Evolutionary conservation across 2,329 filamentous ascomycete genomes (phyloP).

Genomic region (Thielaviopsis punctulata): DNA sequence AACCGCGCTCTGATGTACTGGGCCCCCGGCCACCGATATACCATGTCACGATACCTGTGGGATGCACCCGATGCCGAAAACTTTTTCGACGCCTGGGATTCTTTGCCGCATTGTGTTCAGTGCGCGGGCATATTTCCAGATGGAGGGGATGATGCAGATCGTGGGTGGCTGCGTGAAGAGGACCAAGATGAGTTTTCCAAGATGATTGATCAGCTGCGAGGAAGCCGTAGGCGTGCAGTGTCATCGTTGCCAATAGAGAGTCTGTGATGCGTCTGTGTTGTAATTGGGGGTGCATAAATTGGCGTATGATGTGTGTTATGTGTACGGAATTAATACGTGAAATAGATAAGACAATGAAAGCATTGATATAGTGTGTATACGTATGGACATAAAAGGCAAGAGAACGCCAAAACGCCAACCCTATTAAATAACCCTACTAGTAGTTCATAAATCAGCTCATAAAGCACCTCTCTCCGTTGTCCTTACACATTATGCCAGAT

Average conservation of each 20-base stretch:
- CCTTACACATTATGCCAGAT: conserved; percentile 61
- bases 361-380: no score
- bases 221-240: neutral
- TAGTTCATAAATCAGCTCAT: neutral
- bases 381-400: neutral
- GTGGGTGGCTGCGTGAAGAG: neutral
- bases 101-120: neutral
- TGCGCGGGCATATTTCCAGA: neutral
- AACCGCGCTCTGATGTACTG: neutral
- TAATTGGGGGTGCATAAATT: neutral
- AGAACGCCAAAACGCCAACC: neutral
- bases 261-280: neutral
- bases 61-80: conserved; percentile 3
- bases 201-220: neutral
- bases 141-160: neutral
- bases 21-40: neutral
- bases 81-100: conserved; percentile 6
- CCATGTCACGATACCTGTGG: conserved; percentile 6
- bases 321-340: neutral
- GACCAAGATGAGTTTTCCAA: conserved; percentile 6
- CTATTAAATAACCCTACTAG: no score
- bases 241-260: neutral
- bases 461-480: neutral
- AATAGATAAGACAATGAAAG: neutral
- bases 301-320: neutral